A percentile compares a stretch with the other conserved stretches of the same genome.
Conservation (phyloP, 2,329 filamentous ascomycete species). For the Tolypocladium album region DNA sequence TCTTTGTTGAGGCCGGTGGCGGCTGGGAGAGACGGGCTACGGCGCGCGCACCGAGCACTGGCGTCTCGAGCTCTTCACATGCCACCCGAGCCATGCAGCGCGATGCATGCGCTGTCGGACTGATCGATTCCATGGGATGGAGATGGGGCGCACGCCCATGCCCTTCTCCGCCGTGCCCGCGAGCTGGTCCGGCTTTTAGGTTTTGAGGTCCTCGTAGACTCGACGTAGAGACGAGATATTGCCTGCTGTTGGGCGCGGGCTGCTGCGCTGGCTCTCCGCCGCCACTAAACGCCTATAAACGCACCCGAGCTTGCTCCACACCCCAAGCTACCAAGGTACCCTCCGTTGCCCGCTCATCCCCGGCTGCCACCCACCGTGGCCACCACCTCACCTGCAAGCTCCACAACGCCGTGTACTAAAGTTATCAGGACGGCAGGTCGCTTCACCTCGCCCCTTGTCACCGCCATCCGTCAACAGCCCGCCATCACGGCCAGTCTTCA, state of each 20-base stretch:
- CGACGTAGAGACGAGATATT: too few relatives aligned
- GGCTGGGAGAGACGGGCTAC: not conserved
- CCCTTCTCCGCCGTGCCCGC: not conserved
- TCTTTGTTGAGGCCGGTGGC: not conserved
- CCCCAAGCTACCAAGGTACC: not conserved
- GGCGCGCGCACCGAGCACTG: not conserved
- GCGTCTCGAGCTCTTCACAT: not conserved
- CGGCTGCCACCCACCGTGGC: too few relatives aligned
- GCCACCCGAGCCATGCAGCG: not conserved
- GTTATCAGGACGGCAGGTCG: not conserved
- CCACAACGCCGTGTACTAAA: not conserved
- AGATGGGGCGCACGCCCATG: not conserved
- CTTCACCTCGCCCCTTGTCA: not conserved
- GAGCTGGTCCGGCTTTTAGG: too few relatives aligned
- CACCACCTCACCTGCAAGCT: not conserved
- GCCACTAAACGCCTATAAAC: conserved; percentile 1
- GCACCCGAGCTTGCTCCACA: not conserved
- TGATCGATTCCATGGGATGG: not conserved
- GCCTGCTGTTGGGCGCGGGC: not conserved
- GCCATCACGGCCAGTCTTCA: not conserved
- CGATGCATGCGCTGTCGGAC: not conserved
- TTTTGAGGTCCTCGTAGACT: too few relatives aligned
- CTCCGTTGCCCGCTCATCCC: not conserved
- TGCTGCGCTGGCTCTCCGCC: not conserved
- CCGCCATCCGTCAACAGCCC: not conserved